Percentiles rank a stretch among this genome's conserved stretches.
phyloP scores from a whole-genome alignment of 1,139 yeast species.

The Candida frijolesensis region DNA sequence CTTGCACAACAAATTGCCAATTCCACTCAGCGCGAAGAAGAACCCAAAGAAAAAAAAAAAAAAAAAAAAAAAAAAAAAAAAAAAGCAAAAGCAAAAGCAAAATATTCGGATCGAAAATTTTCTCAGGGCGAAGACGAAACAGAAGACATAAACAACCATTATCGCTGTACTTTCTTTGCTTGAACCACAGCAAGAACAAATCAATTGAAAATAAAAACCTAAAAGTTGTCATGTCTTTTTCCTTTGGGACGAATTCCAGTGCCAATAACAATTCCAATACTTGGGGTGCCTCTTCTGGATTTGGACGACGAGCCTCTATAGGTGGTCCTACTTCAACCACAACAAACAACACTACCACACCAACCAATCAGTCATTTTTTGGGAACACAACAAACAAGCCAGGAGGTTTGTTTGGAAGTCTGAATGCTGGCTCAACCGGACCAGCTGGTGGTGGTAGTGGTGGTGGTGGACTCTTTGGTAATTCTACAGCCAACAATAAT shows the following conservation, averaged over 20 bases:
- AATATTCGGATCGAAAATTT: not conserved
- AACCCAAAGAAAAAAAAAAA: not conserved
- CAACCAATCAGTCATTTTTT: constrained; percentile 14
- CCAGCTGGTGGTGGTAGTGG: constrained; percentile 9
- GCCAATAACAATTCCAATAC: constrained; percentile 16
- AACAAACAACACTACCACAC: constrained; percentile 8
- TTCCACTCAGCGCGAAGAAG: not conserved
- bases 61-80: not conserved
- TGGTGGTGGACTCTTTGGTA: constrained; percentile 13
- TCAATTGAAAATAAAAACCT: not conserved
- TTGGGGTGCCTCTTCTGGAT: constrained; percentile 30
- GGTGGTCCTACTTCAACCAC: constrained; percentile 14
- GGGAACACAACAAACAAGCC: constrained; percentile 14
- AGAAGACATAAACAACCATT: not conserved
- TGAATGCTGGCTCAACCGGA: constrained; percentile 8
- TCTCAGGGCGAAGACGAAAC: not conserved
- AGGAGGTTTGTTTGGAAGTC: constrained; percentile 19
- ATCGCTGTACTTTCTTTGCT: not conserved
- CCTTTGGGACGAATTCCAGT: constrained; percentile 12
- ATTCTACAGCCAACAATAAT: not conserved
- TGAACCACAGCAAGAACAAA: not conserved
- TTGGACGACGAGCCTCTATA: constrained; percentile 24
- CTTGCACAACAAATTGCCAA: too few relatives aligned
- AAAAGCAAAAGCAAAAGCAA: not conserved
- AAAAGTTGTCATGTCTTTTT: constrained; percentile 10